Conservation (phyloP, 2,329 filamentous ascomycete genomes). For the Cercospora nicotianae region DNA sequence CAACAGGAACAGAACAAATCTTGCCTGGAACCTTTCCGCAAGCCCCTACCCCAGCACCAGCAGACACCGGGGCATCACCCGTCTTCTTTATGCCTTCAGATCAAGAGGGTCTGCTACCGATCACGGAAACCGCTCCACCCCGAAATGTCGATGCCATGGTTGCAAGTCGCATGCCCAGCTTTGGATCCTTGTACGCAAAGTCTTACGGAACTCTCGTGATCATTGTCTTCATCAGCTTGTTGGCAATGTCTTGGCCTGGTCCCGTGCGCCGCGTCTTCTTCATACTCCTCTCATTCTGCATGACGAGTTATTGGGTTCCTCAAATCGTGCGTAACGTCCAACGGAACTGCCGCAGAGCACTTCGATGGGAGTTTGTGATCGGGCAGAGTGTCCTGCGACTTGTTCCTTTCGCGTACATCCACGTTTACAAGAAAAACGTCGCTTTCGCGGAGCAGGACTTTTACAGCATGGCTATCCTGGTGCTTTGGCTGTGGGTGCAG, state of each 20-base stretch:
- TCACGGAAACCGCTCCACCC: constrained; percentile 42
- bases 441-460: constrained; percentile 72
- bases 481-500: constrained; percentile 85
- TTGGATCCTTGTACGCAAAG: constrained; percentile 60
- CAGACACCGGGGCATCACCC: constrained; percentile 54
- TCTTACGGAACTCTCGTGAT: constrained; percentile 62
- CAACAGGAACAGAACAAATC: constrained; percentile 25
- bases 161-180: constrained; percentile 36
- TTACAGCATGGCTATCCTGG: constrained; percentile 63
- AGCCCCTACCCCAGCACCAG: constrained; percentile 43
- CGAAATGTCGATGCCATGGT: constrained; percentile 21
- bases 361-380: constrained; percentile 87
- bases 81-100: constrained; percentile 60
- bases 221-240: constrained; percentile 59
- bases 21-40: constrained; percentile 15
- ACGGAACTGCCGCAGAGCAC: constrained; percentile 85
- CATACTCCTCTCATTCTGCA: constrained; percentile 66
- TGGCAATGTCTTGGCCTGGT: constrained; percentile 59
- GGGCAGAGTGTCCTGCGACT: constrained; percentile 79
- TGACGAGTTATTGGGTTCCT: constrained; percentile 88
- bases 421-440: constrained; percentile 74
- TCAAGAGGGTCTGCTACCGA: constrained; percentile 50
- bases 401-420: constrained; percentile 82
- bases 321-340: constrained; percentile 89
- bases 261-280: constrained; percentile 56